A percentile compares a stretch with the other conserved stretches of the same genome.
Evolutionary conservation across 2,329 filamentous ascomycete species (phyloP).

Genomic region (Colletotrichum sp.): DNA sequence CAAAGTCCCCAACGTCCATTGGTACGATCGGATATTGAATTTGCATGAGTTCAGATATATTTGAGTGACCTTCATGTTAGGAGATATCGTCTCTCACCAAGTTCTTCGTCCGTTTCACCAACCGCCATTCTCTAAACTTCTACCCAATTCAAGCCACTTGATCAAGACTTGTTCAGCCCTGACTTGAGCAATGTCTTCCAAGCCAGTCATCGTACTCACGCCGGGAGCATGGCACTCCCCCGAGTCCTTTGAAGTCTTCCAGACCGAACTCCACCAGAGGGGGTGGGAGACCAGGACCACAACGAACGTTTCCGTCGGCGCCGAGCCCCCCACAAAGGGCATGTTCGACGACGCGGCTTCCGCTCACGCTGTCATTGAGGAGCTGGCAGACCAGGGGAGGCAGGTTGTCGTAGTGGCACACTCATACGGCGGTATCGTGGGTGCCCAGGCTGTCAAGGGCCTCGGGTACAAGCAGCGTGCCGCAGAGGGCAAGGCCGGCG

Average conservation of each 20-base stretch:
- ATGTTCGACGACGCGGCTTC: slow-evolving; percentile 34
- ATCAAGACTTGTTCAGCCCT: not conserved
- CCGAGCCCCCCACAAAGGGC: slow-evolving; percentile 28
- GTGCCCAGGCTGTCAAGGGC: slow-evolving; percentile 38
- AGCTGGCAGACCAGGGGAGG: slow-evolving; percentile 36
- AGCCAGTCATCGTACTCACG: slow-evolving; percentile 36
- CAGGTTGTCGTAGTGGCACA: slow-evolving; percentile 47
- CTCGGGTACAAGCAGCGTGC: slow-evolving; percentile 35
- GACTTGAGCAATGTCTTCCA: not conserved
- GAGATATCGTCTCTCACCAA: not conserved
- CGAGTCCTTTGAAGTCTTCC: slow-evolving; percentile 30
- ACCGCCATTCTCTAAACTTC: fast-evolving
- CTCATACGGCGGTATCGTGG: slow-evolving; percentile 46
- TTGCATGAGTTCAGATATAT: not conserved
- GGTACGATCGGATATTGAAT: not conserved
- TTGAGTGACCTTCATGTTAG: not conserved
- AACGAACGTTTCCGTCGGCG: slow-evolving; percentile 34
- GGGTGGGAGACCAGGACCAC: slow-evolving; percentile 35
- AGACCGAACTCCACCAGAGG: slow-evolving; percentile 29
- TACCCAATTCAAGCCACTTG: not conserved
- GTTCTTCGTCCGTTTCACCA: not conserved
- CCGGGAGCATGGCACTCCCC: slow-evolving; percentile 43
- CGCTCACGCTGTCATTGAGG: slow-evolving; percentile 27
- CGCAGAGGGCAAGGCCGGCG: slow-evolving; percentile 35
- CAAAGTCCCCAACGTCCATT: not conserved